Percentiles rank a stretch among this genome's conserved stretches.
phyloP scores from a whole-genome alignment of 2,329 filamentous ascomycete species.

The Domatiomyces globalis region DNA sequence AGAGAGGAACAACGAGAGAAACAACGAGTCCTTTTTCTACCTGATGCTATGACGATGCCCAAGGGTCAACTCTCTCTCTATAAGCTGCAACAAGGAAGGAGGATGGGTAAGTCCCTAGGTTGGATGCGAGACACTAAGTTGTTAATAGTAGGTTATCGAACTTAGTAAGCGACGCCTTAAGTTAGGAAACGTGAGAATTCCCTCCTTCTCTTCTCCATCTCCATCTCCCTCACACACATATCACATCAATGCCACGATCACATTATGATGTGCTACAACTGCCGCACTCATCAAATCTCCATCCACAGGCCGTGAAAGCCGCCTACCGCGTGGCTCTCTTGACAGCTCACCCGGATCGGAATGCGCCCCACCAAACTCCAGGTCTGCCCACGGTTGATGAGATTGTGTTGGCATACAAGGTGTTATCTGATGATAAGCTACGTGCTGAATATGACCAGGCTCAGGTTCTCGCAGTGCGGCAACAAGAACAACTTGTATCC shows the following conservation, averaged over 20 bases:
- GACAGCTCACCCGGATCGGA: conserved; percentile 45
- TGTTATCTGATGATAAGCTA: conserved; percentile 32
- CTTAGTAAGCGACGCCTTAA: too few species aligned
- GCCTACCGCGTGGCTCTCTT: conserved; percentile 46
- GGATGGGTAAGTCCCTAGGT: too few species aligned
- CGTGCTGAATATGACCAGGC: conserved; percentile 36
- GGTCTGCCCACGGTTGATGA: conserved; percentile 33
- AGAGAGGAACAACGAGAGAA: too few species aligned
- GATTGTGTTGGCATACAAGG: conserved; percentile 44
- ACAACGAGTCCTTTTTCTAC: too few species aligned
- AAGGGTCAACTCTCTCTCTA: too few species aligned
- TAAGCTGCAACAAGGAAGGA: too few species aligned
- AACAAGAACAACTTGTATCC: neutral
- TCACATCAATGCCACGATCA: conserved; percentile 1
- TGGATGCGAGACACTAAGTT: too few species aligned
- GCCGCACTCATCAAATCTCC: conserved; percentile 19
- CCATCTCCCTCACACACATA: too few species aligned
- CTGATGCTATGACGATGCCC: too few species aligned
- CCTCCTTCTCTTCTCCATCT: too few species aligned
- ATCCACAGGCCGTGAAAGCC: conserved; percentile 31
- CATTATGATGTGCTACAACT: conserved; percentile 30
- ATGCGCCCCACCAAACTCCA: neutral
- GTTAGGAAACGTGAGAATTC: too few species aligned
- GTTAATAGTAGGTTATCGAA: too few species aligned
- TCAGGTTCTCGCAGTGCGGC: neutral